Evolutionary conservation across 148 eudicot species (phyloP), one percentile per base, ranked within the genome.

Genomic region (Chenopodium berlandieri): DNA sequence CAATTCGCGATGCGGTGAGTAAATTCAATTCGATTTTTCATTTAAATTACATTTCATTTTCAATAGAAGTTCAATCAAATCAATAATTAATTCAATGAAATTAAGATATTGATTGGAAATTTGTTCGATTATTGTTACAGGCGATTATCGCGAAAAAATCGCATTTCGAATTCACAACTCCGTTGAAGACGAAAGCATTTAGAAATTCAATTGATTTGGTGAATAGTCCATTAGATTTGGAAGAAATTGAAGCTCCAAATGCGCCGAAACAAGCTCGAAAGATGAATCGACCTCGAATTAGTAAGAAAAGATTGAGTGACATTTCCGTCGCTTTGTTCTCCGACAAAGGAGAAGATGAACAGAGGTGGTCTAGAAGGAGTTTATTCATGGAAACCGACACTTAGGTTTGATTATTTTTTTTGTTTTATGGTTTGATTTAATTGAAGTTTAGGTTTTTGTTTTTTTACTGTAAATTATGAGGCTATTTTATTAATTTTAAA

Each of bases 121-220:
- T 46, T 47, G 8, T 54, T 11, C 7, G 14, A 31, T 34, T 73
- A 34, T 23, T 56, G 14, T 19, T 23, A 46, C 94, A 94, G 98
- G 83, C 91, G 44, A 4, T 88, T 70, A 86, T 91, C 48, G 96
- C 93, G 65, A 91, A 89, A 81, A 60, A 84, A 40, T 82, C 70
- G 67, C 98, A 94, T 83, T 94, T 94, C 74, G 96, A 85, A 0
- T 94, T 84, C 60, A 89, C 84, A 16, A 92, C 98, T 1, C 98
- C 98, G 2, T 83, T 81, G 40, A 94, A 92, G 81, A 82, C 75
- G 20, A 68, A 83, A 9, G 90, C 85, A 20, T 89, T 92, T 34
- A 76, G 77, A 70, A 78, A 85, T 62, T 76, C 88, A 23, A 79
- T 85, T 11, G 85, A 84, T 73, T 75, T 83, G 56, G 83, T 80